Conservation (phyloP, 1,284 basidiomycete genomes). For the Macrocybe sp. region DNA sequence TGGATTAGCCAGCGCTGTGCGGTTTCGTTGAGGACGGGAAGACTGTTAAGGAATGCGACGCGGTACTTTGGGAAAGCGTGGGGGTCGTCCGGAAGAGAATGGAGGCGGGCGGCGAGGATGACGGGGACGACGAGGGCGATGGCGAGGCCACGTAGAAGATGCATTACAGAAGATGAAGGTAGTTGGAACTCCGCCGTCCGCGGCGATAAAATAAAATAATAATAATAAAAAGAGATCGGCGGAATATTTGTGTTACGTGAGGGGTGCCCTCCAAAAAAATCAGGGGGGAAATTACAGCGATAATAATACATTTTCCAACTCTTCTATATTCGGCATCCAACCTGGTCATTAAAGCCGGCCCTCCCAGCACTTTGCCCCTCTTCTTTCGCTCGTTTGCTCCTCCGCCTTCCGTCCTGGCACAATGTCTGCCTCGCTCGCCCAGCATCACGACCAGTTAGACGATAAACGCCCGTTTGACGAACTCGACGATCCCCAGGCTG, state of each 20-base stretch:
- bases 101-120: slow-evolving; percentile 23
- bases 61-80: slow-evolving; percentile 83
- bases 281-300: slow-evolving; percentile 45
- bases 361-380: slow-evolving; percentile 49
- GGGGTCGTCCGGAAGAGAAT: slow-evolving; percentile 74
- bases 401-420: slow-evolving; percentile 28
- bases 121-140: slow-evolving; percentile 17
- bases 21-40: slow-evolving; percentile 71
- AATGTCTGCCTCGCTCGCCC: slow-evolving; percentile 20
- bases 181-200: slow-evolving; percentile 20
- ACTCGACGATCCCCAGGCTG: slow-evolving; percentile 29
- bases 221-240: no score
- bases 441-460: slow-evolving; percentile 29
- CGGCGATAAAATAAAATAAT: slow-evolving; percentile 7
- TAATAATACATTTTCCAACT: slow-evolving; percentile 40
- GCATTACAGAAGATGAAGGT: background rate
- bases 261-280: slow-evolving; percentile 40
- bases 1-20: slow-evolving; percentile 66
- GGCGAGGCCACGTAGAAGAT: background rate
- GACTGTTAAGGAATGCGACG: slow-evolving; percentile 75
- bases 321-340: slow-evolving; percentile 66
- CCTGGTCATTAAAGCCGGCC: slow-evolving; percentile 73
- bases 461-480: slow-evolving; percentile 38
- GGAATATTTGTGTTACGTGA: slow-evolving; percentile 46
- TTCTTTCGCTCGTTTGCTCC: slow-evolving; percentile 44